Evolutionary conservation across 139 green algal species (phyloP), one percentile per base, ranked within the genome.

Genomic region (Coelastrella sp.): DNA sequence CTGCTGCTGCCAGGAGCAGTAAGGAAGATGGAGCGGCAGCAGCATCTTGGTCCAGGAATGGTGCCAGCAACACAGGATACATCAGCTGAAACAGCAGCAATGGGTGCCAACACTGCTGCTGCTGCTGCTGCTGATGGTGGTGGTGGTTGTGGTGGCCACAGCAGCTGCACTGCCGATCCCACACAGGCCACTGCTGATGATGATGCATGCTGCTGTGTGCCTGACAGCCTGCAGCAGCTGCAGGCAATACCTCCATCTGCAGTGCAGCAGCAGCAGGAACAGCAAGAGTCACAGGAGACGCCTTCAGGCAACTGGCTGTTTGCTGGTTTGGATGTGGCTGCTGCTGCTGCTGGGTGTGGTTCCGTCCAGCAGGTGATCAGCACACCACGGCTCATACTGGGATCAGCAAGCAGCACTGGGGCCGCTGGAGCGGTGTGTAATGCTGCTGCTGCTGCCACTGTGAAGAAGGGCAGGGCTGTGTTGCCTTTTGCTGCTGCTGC

Each of bases 241-340:
- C 82, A 75, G 25, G 19, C 19, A 35, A 60, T 7, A 35, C 14
- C 79, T 74, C 8, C 70, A 89, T 35, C 84, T 82, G 35, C 70
- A 73, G n/a, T 8, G 57, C 79, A 84, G 79, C 79, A 82, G 24
- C 70, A 82, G 84, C 84, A 89, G 68, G 70, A 89, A 70, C 84
- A 89, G 61, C 61, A 57, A 24, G 56, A 78, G n/a, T 63, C 68
- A 35, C 27, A 68, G 79, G 58, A 17, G 49, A 70, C 57, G 8
- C 79, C 57, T 19, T 15, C 49, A 72, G 58, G 9, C 17, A 70
- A 49, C 24, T 66, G 27, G 58, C 6, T 70, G 56, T 85, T 66
- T 22, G 80, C 17, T 68, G 80, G 80, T 1, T 56, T 85, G 57
- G 20, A 12, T 8, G 17, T n/a, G n/a, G n/a, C 17, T 87, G 82